Base-by-base conservation (phyloP, 2,329 filamentous ascomycete species). In the Claviceps capensis region DNA sequence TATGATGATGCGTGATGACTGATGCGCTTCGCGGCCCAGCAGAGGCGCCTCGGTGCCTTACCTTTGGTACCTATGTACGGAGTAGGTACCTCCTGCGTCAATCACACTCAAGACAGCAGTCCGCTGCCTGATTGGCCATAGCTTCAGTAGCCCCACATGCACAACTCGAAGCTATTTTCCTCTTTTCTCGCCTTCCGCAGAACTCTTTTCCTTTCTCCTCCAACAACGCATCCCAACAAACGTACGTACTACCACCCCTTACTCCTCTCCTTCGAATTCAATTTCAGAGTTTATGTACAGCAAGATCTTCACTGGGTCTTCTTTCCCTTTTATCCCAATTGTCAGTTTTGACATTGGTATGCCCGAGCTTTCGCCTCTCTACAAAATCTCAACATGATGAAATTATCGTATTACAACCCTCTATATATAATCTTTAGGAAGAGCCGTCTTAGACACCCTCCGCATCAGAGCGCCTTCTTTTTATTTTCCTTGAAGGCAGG, bases 371-470 rank as follows among this genome's bases (percentile, higher is more conserved):
- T 22, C 17, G 8, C 9, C 13, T 6, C 22, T 22, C 16, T 44
- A 17, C 19, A 40, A 47, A 52, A 53, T 53, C 61, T 53, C 53
- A 14, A 61, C 57, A 70, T 71, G 69, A 71, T 71, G 69, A 69
- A 60, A 23, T 19, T 62, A 56, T 61, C 59, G 61, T 63, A 55
- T 61, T 40, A 53, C 61, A 67, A 67, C 67, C 68, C 68, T 62
- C 56, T 57, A 60, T 34, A 60, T 59, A 55, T 57, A 52, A 58
- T 64, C 61, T 64, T 34, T 68, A 72, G 69, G 69, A 72, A 72
- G 69, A 72, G 69, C 69, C 69, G 69, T 72, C 67, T 72, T 62
- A 72, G 69, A 72, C 69, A 57, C 59, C 62, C 60, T 58, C 53
- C 61, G 59, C 59, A 51, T 50, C 37, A 49, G 53, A 52, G 22